Evolutionary conservation across 2,329 filamentous ascomycete genomes (phyloP).

Genomic region (Trichothecium sympodiale): DNA sequence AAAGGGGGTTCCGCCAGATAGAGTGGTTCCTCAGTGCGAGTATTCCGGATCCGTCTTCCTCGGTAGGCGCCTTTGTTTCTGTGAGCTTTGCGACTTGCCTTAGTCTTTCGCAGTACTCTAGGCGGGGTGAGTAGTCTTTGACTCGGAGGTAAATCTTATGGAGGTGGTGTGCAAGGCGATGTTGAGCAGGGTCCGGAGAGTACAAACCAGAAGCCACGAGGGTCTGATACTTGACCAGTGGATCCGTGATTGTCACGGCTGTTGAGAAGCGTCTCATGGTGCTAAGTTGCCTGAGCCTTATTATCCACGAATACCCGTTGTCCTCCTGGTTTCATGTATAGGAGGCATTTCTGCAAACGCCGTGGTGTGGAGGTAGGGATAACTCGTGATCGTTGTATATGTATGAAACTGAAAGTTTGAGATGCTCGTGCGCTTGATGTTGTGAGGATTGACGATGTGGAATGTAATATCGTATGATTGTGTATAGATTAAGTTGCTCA

Average conservation of each 20-base stretch:
- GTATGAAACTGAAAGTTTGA: too few species aligned
- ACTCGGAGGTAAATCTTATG: slow-evolving; percentile 65
- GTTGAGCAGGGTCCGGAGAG: slow-evolving; percentile 59
- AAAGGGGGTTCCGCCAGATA: slow-evolving; percentile 46
- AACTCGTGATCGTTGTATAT: too few species aligned
- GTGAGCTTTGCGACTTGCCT: slow-evolving; percentile 43
- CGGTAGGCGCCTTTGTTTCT: slow-evolving; percentile 13
- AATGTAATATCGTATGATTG: too few species aligned
- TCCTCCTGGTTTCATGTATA: neutral
- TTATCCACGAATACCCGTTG: too few species aligned
- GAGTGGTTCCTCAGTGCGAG: slow-evolving; percentile 43
- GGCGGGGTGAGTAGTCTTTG: slow-evolving; percentile 66
- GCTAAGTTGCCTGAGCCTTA: neutral
- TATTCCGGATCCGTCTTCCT: slow-evolving; percentile 18
- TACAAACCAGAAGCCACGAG: slow-evolving; percentile 57
- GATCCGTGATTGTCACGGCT: slow-evolving; percentile 55
- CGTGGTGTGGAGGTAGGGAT: neutral
- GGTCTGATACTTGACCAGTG: slow-evolving; percentile 64
- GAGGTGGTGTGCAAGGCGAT: slow-evolving; percentile 63
- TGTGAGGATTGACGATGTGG: too few species aligned
- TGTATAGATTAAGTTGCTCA: too few species aligned
- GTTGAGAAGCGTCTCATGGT: slow-evolving; percentile 27
- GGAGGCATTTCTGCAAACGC: neutral
- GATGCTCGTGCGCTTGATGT: too few species aligned
- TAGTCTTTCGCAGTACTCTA: slow-evolving; percentile 57